A percentile compares a stretch with the other conserved stretches of the same genome.
Evolutionary conservation across 2,329 filamentous ascomycete species (phyloP).

Genomic region (Alternaria postmessia): DNA sequence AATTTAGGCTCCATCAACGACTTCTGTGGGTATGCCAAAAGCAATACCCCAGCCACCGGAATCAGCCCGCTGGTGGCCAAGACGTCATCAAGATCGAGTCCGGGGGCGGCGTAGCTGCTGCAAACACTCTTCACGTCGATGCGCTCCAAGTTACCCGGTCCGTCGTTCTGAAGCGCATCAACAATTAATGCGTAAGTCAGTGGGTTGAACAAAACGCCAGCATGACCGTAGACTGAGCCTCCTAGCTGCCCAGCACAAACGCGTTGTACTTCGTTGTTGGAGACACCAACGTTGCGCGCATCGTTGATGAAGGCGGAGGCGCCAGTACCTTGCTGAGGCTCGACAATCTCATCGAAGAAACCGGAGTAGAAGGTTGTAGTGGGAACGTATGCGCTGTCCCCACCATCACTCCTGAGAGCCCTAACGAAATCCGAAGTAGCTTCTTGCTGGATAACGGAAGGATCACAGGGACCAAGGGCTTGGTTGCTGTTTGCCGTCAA

Average conservation of each 20-base stretch:
- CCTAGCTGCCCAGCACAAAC: conserved; percentile 53
- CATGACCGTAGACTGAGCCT: conserved; percentile 60
- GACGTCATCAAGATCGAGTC: conserved; percentile 56
- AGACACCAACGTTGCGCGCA: conserved; percentile 55
- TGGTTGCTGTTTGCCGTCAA: conserved; percentile 30
- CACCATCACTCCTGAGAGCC: conserved; percentile 54
- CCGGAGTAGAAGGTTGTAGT: conserved; percentile 63
- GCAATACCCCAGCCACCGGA: conserved; percentile 49
- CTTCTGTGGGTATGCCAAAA: conserved; percentile 39
- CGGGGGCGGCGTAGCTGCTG: conserved; percentile 46
- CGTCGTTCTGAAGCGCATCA: conserved; percentile 60
- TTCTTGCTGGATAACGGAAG: conserved; percentile 59
- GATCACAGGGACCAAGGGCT: conserved; percentile 40
- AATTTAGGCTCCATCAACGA: conserved; percentile 53
- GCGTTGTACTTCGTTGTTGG: conserved; percentile 60
- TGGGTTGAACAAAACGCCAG: conserved; percentile 60
- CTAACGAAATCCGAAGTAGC: conserved; percentile 56
- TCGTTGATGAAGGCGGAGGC: conserved; percentile 60
- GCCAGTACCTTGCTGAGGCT: conserved; percentile 57
- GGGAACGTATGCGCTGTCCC: conserved; percentile 63
- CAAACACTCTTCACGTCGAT: conserved; percentile 56
- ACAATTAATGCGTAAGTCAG: conserved; percentile 56
- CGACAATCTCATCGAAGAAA: conserved; percentile 60
- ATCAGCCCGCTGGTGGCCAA: conserved; percentile 56
- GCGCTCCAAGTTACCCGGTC: conserved; percentile 53